phyloP scores from a whole-genome alignment of 257 asterid species.

The Coffea eugenioides region DNA sequence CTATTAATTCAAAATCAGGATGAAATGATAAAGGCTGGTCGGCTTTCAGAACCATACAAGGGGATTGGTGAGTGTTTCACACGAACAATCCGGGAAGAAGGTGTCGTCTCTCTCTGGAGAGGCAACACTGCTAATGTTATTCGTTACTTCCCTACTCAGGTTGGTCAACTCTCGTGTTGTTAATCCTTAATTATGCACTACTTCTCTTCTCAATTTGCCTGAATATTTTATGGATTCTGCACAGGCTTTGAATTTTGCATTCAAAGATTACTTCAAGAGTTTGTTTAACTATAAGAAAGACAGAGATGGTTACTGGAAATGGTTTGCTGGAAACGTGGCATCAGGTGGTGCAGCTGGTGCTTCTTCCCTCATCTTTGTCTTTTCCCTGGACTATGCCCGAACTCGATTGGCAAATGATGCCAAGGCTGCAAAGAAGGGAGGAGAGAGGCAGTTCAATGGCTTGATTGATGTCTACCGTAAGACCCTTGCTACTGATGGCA shows the following conservation, averaged over 20 bases:
- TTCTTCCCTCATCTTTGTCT: slow-evolving; percentile 60
- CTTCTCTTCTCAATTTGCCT: background rate
- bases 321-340: slow-evolving; percentile 77
- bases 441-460: slow-evolving; percentile 79
- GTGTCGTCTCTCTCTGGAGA: slow-evolving; percentile 69
- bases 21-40: slow-evolving; percentile 72
- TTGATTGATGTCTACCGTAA: slow-evolving; percentile 67
- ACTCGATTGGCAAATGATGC: slow-evolving; percentile 72
- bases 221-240: slow-evolving; percentile 9
- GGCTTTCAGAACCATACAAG: slow-evolving; percentile 65
- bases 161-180: slow-evolving; percentile 21
- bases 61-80: slow-evolving; percentile 70
- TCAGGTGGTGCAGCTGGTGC: slow-evolving; percentile 82
- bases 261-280: slow-evolving; percentile 73
- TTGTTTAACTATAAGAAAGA: slow-evolving; percentile 70
- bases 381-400: slow-evolving; percentile 71
- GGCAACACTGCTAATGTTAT: slow-evolving; percentile 70
- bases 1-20: slow-evolving; percentile 78
- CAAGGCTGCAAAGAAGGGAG: slow-evolving; percentile 65
- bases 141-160: slow-evolving; percentile 89
- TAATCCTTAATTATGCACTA: background rate
- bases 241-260: slow-evolving; percentile 81
- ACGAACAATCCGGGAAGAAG: slow-evolving; percentile 69
- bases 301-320: slow-evolving; percentile 71
- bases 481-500: slow-evolving; percentile 60